Conservation (phyloP, 495 filamentous ascomycete genomes). For the Diplogelasinospora grovesii region DNA sequence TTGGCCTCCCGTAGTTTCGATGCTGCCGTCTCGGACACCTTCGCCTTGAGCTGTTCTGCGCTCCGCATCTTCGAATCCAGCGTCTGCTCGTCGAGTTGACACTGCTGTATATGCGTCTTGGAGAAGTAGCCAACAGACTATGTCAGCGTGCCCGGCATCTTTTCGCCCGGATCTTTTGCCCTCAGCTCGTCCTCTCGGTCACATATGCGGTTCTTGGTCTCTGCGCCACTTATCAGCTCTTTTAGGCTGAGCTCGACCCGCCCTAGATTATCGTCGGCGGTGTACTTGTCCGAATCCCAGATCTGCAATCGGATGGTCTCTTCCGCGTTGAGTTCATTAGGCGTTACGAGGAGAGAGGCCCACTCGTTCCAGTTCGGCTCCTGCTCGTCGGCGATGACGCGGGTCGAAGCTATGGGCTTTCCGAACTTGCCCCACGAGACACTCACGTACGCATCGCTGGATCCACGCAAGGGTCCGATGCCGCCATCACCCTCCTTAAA, state of each 20-base stretch:
- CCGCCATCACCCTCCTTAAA: conserved; percentile 63
- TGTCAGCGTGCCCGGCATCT: conserved; percentile 60
- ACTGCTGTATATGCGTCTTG: conserved; percentile 51
- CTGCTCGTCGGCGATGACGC: conserved; percentile 55
- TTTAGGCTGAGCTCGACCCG: conserved; percentile 61
- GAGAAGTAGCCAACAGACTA: conserved; percentile 69
- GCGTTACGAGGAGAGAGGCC: conserved; percentile 55
- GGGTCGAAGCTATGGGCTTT: conserved; percentile 57
- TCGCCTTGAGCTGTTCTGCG: conserved; percentile 46
- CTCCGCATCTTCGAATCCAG: conserved; percentile 44
- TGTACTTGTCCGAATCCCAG: conserved; percentile 64
- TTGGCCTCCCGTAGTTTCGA: conserved; percentile 57
- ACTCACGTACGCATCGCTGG: conserved; percentile 61
- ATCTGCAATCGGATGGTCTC: conserved; percentile 60
- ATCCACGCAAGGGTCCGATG: conserved; percentile 49
- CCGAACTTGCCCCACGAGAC: conserved; percentile 72
- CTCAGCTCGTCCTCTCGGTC: conserved; percentile 53
- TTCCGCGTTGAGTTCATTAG: conserved; percentile 65
- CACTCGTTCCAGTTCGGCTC: conserved; percentile 65
- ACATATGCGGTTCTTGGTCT: conserved; percentile 47
- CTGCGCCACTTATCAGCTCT: conserved; percentile 48
- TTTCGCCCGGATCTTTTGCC: conserved; percentile 53
- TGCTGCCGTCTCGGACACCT: conserved; percentile 43
- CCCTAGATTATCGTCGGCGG: conserved; percentile 68
- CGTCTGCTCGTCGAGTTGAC: conserved; percentile 49